These are phyloP conservation scores for Populus hybrid DNA, from an alignment of 441 rosid species.

Conservation along the genomic window DNA sequence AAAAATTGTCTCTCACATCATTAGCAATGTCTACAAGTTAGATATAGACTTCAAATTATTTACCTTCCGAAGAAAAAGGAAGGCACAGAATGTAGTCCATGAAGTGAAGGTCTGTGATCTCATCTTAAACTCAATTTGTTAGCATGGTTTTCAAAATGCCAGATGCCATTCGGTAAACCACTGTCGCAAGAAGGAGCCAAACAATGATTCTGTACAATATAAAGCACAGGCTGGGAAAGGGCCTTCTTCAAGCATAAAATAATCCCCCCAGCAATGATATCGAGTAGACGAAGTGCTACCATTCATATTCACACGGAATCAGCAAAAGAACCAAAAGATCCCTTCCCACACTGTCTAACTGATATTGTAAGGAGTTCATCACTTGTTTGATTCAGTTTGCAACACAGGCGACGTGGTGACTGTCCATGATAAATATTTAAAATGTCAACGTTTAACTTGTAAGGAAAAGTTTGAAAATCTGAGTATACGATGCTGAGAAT, in stretches of 20 bases:
- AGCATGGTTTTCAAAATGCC: conserved; percentile 25
- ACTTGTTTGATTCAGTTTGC: conserved; percentile 52
- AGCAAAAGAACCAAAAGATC: conserved; percentile 41
- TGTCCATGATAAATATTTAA: conserved; percentile 22
- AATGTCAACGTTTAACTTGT: background rate
- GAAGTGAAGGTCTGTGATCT: conserved; percentile 28
- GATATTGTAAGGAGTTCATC: conserved; percentile 50
- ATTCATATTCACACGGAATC: conserved; percentile 35
- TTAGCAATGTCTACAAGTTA: conserved; percentile 20
- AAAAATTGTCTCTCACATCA: conserved; percentile 12
- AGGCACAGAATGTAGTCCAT: conserved; percentile 38
- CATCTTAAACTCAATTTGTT: conserved; percentile 24
- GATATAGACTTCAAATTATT: conserved; percentile 21
- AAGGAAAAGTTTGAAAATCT: background rate
- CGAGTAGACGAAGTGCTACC: conserved; percentile 10
- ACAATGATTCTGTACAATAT: conserved; percentile 14
- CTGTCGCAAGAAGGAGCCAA: conserved; percentile 15
- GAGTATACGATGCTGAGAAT: background rate
- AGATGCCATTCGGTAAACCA: conserved; percentile 25
- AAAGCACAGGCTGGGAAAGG: conserved; percentile 21
- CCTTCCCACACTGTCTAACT: conserved; percentile 68
- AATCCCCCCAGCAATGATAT: conserved; percentile 17
- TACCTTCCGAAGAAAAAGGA: conserved; percentile 48
- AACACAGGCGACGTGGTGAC: conserved; percentile 79
- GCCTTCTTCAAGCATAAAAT: conserved; percentile 29